Evolutionary conservation across 176 grass and related monocot genomes (phyloP), one percentile per base, ranked within the genome.

Genomic region (Hordeum marinum): DNA sequence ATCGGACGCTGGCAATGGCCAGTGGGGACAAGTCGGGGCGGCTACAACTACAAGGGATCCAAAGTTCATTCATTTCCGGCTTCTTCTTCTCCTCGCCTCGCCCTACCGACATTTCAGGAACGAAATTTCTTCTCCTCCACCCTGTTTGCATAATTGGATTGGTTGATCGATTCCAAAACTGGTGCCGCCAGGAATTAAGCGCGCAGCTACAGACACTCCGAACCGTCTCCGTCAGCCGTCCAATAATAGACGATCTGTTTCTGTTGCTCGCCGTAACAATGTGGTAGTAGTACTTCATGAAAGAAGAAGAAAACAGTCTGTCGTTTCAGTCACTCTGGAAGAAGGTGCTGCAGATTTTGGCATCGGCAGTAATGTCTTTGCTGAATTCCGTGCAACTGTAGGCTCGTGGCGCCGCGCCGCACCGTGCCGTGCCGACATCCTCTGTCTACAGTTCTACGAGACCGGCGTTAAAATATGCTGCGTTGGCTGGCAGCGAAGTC

Each of bases 391-490:
- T 63, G 41, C 25, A 21, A 81, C 78, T 58, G 79, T 78, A 83
- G 66, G 14, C 80, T 83, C 80, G 84, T 90, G 84, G 71, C 79
- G 25, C 5, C 29, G 29, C 79, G 25, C 5, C 4, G 71, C 79
- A 21, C 5, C 29, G 29, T 73, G 25, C 5, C 4, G 73, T 87
- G 66, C 84, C 88, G 88, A 86, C 84, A 86, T 90, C 48, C 48
- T 17, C 14, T 50, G 15, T 5, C 46, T 17, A 50, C 46, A 50
- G 64, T 79, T 31, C 37, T 42, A 71, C 11, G n/a, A n/a, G n/a
- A 31, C 42, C 45, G 59, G 66, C 34, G 31, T 63, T 61, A 80
- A 68, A 90, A 85, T 40, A 70, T 77, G 21, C 48, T 52, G 48
- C 48, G 17, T 52, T 52, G 48, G 48, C 48, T 60, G 17, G 76